phyloP scores from a whole-genome alignment of 2,329 filamentous ascomycete species.

The Coniochaeta prunicola region DNA sequence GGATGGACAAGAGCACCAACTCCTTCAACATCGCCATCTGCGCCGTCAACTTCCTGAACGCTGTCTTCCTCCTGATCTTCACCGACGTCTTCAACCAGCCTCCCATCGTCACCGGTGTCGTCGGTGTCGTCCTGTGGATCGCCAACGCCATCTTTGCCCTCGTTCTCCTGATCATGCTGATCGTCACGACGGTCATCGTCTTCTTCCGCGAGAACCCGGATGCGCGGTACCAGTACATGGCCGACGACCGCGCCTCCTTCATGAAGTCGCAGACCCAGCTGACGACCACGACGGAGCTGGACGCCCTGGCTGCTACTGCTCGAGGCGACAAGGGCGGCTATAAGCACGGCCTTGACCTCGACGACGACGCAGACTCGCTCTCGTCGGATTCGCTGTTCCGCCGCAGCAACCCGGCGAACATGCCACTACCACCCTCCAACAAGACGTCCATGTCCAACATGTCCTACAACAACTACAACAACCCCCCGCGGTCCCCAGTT shows the following conservation, averaged over 20 bases:
- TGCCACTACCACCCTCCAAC: conserved; percentile 12
- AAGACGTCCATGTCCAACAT: conserved; percentile 14
- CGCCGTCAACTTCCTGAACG: conserved; percentile 83
- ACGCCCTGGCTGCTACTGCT: conserved; percentile 82
- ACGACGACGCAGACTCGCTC: conserved; percentile 47
- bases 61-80: conserved; percentile 84
- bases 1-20: conserved; percentile 99
- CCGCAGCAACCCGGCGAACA: conserved; percentile 23
- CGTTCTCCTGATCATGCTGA: conserved; percentile 74
- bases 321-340: conserved; percentile 48
- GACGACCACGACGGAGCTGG: conserved; percentile 71
- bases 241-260: conserved; percentile 90
- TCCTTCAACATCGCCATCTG: conserved; percentile 92
- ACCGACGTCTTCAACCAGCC: conserved; percentile 81
- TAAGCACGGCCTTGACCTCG: conserved; percentile 2
- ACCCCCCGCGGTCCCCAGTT: conserved; percentile 35
- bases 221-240: conserved; percentile 92
- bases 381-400: conserved; percentile 49
- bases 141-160: conserved; percentile 78
- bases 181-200: conserved; percentile 57
- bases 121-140: conserved; percentile 85
- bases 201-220: conserved; percentile 92
- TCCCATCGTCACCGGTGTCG: conserved; percentile 73
- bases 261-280: conserved; percentile 92
- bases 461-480: conserved; percentile 19